Percentiles rank a stretch among this genome's conserved stretches.
Conservation (phyloP, 345 rosid species). For the Raphanus raphanistrum region DNA sequence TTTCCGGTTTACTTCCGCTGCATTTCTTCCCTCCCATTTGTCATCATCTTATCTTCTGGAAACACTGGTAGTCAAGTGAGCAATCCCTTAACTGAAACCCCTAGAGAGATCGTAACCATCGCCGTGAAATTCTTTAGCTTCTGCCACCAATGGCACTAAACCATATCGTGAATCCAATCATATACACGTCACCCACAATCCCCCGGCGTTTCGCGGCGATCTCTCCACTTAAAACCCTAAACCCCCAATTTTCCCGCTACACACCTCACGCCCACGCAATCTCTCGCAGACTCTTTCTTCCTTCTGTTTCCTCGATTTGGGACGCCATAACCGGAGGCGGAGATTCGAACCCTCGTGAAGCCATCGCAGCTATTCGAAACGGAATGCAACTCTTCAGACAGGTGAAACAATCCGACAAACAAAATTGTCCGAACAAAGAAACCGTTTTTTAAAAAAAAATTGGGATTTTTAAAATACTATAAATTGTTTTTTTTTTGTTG, state of each 20-base stretch:
- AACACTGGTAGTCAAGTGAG: neutral
- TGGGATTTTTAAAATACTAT: neutral
- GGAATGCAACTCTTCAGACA: constrained; percentile 85
- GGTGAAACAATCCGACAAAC: constrained; percentile 41
- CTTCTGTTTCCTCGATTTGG: constrained; percentile 83
- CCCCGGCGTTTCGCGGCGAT: constrained; percentile 20
- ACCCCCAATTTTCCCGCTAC: constrained; percentile 38
- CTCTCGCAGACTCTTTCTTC: constrained; percentile 64
- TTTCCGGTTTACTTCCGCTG: neutral
- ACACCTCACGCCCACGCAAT: constrained; percentile 32
- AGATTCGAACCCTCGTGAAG: constrained; percentile 56
- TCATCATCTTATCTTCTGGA: constrained; percentile 32
- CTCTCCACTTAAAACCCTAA: constrained; percentile 32
- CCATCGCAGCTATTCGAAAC: constrained; percentile 55
- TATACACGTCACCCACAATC: constrained; percentile 17
- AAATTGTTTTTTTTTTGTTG: neutral
- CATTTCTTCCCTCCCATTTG: constrained; percentile 31
- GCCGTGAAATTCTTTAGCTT: neutral
- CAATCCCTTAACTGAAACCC: neutral
- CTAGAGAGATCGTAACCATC: constrained; percentile 11
- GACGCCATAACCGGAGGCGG: constrained; percentile 82
- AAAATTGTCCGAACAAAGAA: neutral
- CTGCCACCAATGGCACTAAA: constrained; percentile 43
- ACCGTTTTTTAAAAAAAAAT: neutral
- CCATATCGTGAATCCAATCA: constrained; percentile 38